A percentile compares a stretch with the other conserved stretches of the same genome.
Conservation (phyloP, 257 asterid species). For the Penstemon newberryi region DNA sequence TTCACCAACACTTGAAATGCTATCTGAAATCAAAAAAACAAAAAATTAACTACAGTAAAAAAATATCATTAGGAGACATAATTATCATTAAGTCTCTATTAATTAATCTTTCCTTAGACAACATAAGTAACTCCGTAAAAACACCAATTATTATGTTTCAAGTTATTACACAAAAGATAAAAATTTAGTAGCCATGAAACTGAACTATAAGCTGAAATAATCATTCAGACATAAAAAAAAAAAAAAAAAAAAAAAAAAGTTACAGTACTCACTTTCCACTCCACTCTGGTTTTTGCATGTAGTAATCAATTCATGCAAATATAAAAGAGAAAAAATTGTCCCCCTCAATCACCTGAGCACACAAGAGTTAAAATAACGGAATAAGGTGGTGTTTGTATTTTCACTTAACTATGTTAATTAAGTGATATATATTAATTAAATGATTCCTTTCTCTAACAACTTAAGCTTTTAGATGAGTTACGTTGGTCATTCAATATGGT, state of each 20-base stretch:
- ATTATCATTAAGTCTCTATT: constrained; percentile 38
- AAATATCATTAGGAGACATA: constrained; percentile 35
- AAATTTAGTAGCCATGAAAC: constrained; percentile 18
- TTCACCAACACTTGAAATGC: constrained; percentile 82
- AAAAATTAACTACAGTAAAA: not conserved
- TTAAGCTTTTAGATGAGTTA: too few relatives aligned
- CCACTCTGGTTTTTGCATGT: not conserved
- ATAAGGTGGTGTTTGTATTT: too few relatives aligned
- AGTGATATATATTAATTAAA: too few relatives aligned
- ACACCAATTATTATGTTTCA: constrained; percentile 40
- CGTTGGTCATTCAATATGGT: too few relatives aligned
- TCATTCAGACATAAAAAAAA: constrained; percentile 33
- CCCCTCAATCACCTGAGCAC: too few relatives aligned
- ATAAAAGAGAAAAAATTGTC: not conserved
- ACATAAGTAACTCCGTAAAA: constrained; percentile 30
- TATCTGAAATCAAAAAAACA: constrained; percentile 45
- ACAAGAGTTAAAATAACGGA: too few relatives aligned
- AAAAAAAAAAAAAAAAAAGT: constrained; percentile 4
- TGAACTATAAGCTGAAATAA: constrained; percentile 34
- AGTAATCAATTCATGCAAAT: constrained; percentile 28
- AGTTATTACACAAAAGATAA: constrained; percentile 15
- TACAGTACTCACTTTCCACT: constrained; percentile 26
- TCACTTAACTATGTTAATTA: too few relatives aligned
- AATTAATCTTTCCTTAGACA: constrained; percentile 32
- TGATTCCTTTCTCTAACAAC: too few relatives aligned